Conservation (phyloP, 176 grass and related monocot genomes). For the Oryza officinalis region DNA sequence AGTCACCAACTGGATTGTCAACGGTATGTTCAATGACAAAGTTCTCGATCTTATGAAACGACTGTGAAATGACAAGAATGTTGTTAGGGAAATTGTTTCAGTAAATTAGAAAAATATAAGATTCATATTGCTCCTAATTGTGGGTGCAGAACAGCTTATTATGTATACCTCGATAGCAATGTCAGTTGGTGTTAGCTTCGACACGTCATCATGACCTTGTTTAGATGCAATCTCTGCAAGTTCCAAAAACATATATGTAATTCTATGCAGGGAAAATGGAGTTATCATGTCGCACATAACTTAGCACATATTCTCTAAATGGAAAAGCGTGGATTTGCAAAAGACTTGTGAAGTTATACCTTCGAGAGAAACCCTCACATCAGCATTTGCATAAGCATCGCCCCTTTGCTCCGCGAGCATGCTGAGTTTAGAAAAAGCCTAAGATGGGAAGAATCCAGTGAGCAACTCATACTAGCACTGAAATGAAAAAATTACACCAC, state of each 20-base stretch:
- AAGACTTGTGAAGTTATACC: slow-evolving; percentile 45
- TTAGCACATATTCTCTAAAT: neutral
- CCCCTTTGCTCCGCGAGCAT: slow-evolving; percentile 80
- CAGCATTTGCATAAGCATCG: slow-evolving; percentile 87
- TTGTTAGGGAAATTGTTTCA: slow-evolving; percentile 18
- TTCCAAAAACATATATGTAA: slow-evolving; percentile 1
- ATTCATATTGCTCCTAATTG: neutral
- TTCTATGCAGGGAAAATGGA: neutral
- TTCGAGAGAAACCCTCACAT: slow-evolving; percentile 87
- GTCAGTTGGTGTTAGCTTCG: slow-evolving; percentile 68
- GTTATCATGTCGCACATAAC: slow-evolving; percentile 21
- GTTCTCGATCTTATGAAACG: slow-evolving; percentile 65
- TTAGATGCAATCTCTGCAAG: slow-evolving; percentile 78
- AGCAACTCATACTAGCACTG: slow-evolving; percentile 1
- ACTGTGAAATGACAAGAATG: slow-evolving; percentile 43
- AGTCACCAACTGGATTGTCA: slow-evolving; percentile 24
- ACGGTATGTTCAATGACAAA: slow-evolving; percentile 29
- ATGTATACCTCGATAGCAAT: slow-evolving; percentile 79
- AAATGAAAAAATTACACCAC: neutral
- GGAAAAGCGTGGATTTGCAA: neutral
- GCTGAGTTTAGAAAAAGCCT: slow-evolving; percentile 92
- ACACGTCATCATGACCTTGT: slow-evolving; percentile 77
- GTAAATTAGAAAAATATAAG: neutral
- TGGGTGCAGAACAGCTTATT: neutral
- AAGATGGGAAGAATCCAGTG: slow-evolving; percentile 6